Base-by-base conservation (phyloP, 139 green algal species). In the Coelastrella sp. region DNA sequence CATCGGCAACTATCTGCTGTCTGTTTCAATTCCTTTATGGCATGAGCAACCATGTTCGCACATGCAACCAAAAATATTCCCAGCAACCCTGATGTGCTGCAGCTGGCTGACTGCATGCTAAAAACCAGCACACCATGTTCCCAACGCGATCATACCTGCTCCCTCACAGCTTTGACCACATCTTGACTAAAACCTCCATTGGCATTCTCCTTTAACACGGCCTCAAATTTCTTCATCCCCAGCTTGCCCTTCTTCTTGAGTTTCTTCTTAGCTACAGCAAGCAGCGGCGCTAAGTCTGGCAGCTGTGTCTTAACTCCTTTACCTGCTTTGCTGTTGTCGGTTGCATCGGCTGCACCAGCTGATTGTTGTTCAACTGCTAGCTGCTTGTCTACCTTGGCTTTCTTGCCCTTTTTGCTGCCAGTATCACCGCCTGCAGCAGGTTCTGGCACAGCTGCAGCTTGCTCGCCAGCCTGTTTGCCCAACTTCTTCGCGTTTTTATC, bases 171-270 rank as follows among this genome's bases (percentile, higher is more conserved):
- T 61, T 73, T 57, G 14, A 89, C 71, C 23, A 82, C 32, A 10
- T 74, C 80, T 8, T 68, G 4, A 14, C 20, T 75, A 56, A 58
- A 86, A 5, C 80, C 32, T 47, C 59, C 80, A 60, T 86, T 87
- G 47, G 81, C 64, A 16, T 78, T 77, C 23, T 77, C 14, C 64
- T 87, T 47, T 56, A 89, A 54, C 84, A 89, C 57, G 5, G 17
- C 19, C 54, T 73, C 56, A 86, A 93, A 73, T 73, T 91, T 91
- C 47, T 86, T 88, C 7, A 85, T 3, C 16, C 22, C 32, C 23
- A 90, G 60, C 22, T 73, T 82, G 23, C 89, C 83, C 77, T 94
- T 93, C 61, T 79, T 74, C 77, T 90, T 94, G 66, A 92, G n/a
- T 71, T 91, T 83, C 74, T 91, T 85, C 22, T 57, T 32, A 7